Conservation (phyloP, 192 early-diverging fungal genomes). For the Coemansia sp. region DNA sequence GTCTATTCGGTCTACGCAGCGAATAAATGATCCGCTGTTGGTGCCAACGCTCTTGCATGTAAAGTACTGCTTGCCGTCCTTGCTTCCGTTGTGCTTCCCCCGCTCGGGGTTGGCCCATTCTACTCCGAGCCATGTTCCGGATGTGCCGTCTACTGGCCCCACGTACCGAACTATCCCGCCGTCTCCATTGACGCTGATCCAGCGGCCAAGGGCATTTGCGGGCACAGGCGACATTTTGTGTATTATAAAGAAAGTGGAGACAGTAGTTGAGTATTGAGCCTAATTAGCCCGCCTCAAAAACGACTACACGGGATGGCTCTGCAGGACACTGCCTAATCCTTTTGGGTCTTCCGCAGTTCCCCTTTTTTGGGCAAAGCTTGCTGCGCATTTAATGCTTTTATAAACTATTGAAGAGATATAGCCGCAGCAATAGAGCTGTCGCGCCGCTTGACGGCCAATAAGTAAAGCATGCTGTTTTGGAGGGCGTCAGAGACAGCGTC, state of each 20-base stretch:
- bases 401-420: too few species aligned
- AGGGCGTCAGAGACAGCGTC: neutral
- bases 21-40: conserved; percentile 30
- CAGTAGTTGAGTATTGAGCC: too few species aligned
- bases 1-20: conserved; percentile 23
- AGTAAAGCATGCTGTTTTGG: too few species aligned
- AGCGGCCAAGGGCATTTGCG: conserved; percentile 13
- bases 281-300: too few species aligned
- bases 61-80: neutral
- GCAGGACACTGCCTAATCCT: neutral
- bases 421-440: too few species aligned
- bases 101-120: conserved; percentile 40
- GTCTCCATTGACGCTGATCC: conserved; percentile 36
- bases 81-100: conserved; percentile 48
- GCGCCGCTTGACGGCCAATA: too few species aligned
- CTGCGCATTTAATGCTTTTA: too few species aligned
- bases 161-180: conserved; percentile 45
- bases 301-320: neutral
- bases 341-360: neutral
- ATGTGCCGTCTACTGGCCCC: conserved; percentile 33
- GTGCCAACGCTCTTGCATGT: neutral
- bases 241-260: neutral
- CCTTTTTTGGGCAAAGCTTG: too few species aligned
- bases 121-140: conserved; percentile 48
- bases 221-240: neutral